phyloP scores from a whole-genome alignment of 1,284 basidiomycete species.

The Boletellus sp. region DNA sequence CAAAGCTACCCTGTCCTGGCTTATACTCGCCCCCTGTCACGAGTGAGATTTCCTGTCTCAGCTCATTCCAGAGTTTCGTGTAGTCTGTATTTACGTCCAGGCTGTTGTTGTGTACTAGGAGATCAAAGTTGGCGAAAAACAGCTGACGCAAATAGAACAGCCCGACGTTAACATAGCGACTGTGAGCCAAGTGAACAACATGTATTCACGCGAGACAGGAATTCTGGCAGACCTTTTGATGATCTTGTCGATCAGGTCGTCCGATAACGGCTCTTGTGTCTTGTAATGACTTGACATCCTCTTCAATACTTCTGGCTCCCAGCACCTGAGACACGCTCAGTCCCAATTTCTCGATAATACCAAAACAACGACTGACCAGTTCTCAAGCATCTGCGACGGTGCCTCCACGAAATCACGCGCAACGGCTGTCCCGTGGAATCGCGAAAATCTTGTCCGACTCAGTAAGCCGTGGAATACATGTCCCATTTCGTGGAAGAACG shows the following conservation, averaged over 20 bases:
- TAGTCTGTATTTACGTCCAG: slow-evolving; percentile 46
- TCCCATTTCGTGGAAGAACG: slow-evolving; percentile 83
- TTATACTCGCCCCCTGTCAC: slow-evolving; percentile 52
- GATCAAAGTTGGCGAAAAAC: slow-evolving; percentile 77
- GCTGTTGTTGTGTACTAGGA: slow-evolving; percentile 74
- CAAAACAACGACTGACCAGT: slow-evolving; percentile 53
- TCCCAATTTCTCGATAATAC: background rate
- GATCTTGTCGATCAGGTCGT: slow-evolving; percentile 71
- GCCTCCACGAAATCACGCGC: slow-evolving; percentile 85
- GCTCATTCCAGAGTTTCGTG: slow-evolving; percentile 68
- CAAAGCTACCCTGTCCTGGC: slow-evolving; percentile 53
- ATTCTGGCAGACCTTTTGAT: slow-evolving; percentile 60
- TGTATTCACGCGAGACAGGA: background rate
- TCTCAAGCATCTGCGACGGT: slow-evolving; percentile 87
- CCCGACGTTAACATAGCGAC: slow-evolving; percentile 78
- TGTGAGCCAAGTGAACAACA: slow-evolving; percentile 22
- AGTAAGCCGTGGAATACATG: slow-evolving; percentile 84
- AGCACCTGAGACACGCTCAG: slow-evolving; percentile 47
- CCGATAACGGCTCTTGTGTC: slow-evolving; percentile 66
- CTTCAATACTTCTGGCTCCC: slow-evolving; percentile 72
- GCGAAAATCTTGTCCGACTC: slow-evolving; percentile 64
- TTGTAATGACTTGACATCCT: slow-evolving; percentile 71
- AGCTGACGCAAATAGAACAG: slow-evolving; percentile 74
- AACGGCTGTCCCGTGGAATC: slow-evolving; percentile 80
- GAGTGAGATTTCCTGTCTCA: slow-evolving; percentile 64